Conservation (phyloP, 2,329 filamentous ascomycete species). For the Xylaria sp. region DNA sequence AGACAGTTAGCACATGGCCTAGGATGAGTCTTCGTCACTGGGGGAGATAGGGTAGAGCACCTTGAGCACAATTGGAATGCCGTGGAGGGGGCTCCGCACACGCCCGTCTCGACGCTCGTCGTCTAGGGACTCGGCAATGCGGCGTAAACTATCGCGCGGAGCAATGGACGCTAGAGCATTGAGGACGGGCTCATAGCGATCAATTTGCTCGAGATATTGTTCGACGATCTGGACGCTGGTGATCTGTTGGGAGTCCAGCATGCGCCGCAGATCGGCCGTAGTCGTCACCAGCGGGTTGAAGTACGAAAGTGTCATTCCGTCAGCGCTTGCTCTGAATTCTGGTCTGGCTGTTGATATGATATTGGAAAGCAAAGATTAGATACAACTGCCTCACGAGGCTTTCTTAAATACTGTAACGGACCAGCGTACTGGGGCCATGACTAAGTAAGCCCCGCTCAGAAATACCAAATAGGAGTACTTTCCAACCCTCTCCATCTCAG, state of each 20-base stretch:
- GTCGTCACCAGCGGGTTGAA: no score
- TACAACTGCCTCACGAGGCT: no score
- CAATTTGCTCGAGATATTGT: slow-evolving; percentile 2
- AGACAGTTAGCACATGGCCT: no score
- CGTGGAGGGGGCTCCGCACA: slow-evolving; percentile 4
- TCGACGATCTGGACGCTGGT: neutral
- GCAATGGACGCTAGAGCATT: slow-evolving; percentile 1
- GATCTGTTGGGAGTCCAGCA: slow-evolving; percentile 1
- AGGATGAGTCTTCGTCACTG: neutral
- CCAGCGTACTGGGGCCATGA: no score
- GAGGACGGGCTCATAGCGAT: neutral
- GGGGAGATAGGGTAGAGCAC: neutral
- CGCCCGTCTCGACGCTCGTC: neutral
- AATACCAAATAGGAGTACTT: no score
- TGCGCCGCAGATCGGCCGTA: neutral
- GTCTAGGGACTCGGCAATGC: slow-evolving; percentile 3
- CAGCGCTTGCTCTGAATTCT: no score
- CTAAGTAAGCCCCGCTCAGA: no score
- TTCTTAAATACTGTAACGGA: no score
- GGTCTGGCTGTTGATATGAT: no score
- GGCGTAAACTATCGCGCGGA: neutral
- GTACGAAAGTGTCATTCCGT: no score
- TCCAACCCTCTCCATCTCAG: no score
- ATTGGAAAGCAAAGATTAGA: no score
- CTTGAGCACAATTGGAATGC: neutral